A percentile compares a stretch with the other conserved stretches of the same genome.
phyloP scores from a whole-genome alignment of 2,329 filamentous ascomycete species.

The Apiospora hydei region DNA sequence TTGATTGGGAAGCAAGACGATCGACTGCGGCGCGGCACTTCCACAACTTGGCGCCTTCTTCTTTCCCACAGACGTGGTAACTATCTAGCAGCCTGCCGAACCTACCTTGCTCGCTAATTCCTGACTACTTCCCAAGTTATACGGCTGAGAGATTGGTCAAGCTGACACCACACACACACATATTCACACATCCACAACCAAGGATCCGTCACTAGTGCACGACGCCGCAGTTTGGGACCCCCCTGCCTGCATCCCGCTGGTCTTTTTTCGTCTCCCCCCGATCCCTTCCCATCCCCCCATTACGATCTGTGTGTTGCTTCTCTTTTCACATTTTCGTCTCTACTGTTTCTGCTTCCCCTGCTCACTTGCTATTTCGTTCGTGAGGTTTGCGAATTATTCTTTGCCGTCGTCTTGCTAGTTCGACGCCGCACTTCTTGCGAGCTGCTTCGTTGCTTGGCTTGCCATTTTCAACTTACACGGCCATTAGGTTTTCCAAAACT shows the following conservation, averaged over 20 bases:
- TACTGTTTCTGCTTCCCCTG: neutral
- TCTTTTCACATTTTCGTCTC: neutral
- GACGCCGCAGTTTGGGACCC: neutral
- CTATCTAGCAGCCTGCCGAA: too few species aligned
- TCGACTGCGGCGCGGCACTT: conserved; percentile 4
- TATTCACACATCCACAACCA: neutral
- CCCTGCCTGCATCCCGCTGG: conserved; percentile 33
- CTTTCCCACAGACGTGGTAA: neutral
- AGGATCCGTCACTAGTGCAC: conserved; percentile 11
- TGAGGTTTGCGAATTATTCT: too few species aligned
- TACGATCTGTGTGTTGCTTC: neutral
- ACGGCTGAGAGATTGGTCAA: neutral
- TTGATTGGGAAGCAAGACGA: neutral
- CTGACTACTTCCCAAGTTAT: neutral
- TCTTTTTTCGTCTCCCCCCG: conserved; percentile 41
- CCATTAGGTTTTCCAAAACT: too few species aligned
- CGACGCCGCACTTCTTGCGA: neutral
- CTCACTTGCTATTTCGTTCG: neutral
- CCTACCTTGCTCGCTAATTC: neutral
- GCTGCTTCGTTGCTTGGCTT: neutral
- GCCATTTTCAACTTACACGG: neutral
- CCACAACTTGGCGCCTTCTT: neutral
- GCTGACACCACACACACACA: neutral
- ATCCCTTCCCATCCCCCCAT: neutral
- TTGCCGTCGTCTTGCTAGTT: neutral